Evolutionary conservation across 192 early-diverging fungal genomes (phyloP).

Genomic region (Coemansia sp.): DNA sequence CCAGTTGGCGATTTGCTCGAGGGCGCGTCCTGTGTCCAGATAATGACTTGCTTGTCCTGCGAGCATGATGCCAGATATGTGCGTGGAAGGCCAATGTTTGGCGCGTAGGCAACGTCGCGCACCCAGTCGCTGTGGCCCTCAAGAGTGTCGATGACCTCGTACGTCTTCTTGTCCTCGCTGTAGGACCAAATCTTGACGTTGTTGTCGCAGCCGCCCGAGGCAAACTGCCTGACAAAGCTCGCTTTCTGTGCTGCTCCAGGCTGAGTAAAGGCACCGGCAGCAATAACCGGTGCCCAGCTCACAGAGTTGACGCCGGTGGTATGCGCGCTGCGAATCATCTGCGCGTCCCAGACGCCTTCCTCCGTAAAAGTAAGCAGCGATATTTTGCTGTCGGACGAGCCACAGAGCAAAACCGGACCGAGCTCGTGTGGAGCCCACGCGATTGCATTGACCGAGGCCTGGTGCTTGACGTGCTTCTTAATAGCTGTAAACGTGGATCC

Average conservation of each 20-base stretch:
- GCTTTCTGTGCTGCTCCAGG: constrained; percentile 32
- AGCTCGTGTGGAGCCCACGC: constrained; percentile 97
- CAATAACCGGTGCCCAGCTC: constrained; percentile 89
- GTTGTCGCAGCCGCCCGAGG: constrained; percentile 95
- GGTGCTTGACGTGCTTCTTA: constrained; percentile 84
- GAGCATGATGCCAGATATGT: constrained; percentile 91
- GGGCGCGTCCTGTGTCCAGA: constrained; percentile 86
- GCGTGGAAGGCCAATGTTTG: constrained; percentile 86
- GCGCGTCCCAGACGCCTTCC: constrained; percentile 85
- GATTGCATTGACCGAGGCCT: constrained; percentile 95
- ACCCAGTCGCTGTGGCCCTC: constrained; percentile 98
- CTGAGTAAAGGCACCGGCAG: constrained; percentile 55
- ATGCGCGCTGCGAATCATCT: constrained; percentile 75
- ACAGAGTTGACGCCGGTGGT: constrained; percentile 90
- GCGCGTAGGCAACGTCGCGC: constrained; percentile 95
- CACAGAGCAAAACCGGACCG: constrained; percentile 87
- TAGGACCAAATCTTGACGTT: constrained; percentile 88
- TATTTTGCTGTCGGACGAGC: constrained; percentile 92
- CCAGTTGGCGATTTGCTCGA: constrained; percentile 11
- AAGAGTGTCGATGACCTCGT: constrained; percentile 76
- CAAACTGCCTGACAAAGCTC: constrained; percentile 73
- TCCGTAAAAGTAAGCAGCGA: constrained; percentile 90
- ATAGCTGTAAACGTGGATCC: constrained; percentile 51
- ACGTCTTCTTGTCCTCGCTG: constrained; percentile 70
- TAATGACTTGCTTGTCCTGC: constrained; percentile 94